These are phyloP conservation scores for Talaromyces thailandensis DNA, from an alignment of 495 filamentous ascomycete species.

Conservation along the genomic window DNA sequence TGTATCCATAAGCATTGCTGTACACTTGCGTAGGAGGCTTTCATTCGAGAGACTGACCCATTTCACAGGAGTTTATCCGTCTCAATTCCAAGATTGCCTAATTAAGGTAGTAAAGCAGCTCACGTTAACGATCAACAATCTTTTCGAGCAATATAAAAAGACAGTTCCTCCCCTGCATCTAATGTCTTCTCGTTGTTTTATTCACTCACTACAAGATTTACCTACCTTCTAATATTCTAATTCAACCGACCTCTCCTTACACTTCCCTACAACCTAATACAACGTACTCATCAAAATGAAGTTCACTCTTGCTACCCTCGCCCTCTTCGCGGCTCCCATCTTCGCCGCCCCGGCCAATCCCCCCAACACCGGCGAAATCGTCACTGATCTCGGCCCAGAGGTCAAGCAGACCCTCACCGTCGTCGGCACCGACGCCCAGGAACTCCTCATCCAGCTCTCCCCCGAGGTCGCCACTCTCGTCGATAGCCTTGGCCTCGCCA, in stretches of 20 bases:
- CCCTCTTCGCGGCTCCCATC: constrained; percentile 10
- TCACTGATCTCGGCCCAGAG: constrained; percentile 24
- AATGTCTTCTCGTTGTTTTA: background rate
- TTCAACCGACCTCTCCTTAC: background rate
- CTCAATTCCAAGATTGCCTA: background rate
- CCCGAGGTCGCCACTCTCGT: constrained; percentile 22
- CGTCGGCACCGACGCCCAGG: constrained; percentile 23
- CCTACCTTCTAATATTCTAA: background rate
- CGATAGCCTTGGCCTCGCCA: constrained; percentile 20
- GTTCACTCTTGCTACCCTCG: constrained; percentile 3
- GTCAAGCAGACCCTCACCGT: constrained; percentile 21
- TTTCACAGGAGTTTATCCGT: background rate
- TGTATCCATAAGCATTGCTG: background rate
- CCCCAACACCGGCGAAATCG: constrained; percentile 18
- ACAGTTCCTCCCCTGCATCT: background rate
- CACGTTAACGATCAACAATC: background rate
- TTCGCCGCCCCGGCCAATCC: constrained; percentile 10
- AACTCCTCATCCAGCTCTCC: constrained; percentile 25
- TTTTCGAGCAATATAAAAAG: background rate
- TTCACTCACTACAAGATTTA: background rate
- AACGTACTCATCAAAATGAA: constrained; percentile 1
- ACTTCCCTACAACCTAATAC: background rate
- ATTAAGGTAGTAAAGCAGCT: background rate
- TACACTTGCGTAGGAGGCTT: background rate
- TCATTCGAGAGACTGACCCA: background rate